Conservation (phyloP, 441 rosid genomes). For the Pelargonium fulgidum region DNA sequence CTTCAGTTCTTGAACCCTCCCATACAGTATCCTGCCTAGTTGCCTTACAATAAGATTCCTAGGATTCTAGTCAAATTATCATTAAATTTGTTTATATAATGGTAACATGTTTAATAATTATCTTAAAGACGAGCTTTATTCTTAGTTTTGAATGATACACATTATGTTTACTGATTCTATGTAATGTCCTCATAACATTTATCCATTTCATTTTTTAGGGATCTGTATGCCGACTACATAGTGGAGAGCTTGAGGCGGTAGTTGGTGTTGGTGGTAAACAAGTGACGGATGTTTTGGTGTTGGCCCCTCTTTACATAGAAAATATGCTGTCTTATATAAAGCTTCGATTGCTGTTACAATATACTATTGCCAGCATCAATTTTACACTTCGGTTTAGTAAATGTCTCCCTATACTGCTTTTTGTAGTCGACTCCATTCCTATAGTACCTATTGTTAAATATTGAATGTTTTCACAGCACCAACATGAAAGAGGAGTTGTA, state of each 20-base stretch:
- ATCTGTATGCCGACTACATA: slow-evolving; percentile 79
- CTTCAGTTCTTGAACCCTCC: too few species aligned
- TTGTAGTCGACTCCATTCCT: slow-evolving; percentile 13
- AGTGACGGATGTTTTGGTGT: neutral
- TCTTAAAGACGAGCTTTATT: too few species aligned
- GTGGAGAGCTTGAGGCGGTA: slow-evolving; percentile 90
- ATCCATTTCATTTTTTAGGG: neutral
- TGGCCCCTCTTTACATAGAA: slow-evolving; percentile 8
- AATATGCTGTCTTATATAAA: too few species aligned
- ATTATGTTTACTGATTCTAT: too few species aligned
- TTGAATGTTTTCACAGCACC: neutral
- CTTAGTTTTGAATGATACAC: too few species aligned
- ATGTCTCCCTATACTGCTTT: slow-evolving; percentile 11
- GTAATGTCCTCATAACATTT: neutral
- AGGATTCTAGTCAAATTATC: too few species aligned
- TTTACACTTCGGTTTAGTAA: slow-evolving; percentile 6
- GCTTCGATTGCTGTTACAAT: too few species aligned
- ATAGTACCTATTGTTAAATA: neutral
- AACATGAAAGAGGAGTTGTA: neutral
- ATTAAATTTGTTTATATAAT: too few species aligned
- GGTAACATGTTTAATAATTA: too few species aligned
- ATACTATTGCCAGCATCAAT: too few species aligned
- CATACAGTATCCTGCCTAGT: too few species aligned
- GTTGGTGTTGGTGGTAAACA: slow-evolving; percentile 16
- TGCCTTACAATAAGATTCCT: too few species aligned